phyloP scores from a whole-genome alignment of 1,284 basidiomycete genomes.

The Pterula multifida region DNA sequence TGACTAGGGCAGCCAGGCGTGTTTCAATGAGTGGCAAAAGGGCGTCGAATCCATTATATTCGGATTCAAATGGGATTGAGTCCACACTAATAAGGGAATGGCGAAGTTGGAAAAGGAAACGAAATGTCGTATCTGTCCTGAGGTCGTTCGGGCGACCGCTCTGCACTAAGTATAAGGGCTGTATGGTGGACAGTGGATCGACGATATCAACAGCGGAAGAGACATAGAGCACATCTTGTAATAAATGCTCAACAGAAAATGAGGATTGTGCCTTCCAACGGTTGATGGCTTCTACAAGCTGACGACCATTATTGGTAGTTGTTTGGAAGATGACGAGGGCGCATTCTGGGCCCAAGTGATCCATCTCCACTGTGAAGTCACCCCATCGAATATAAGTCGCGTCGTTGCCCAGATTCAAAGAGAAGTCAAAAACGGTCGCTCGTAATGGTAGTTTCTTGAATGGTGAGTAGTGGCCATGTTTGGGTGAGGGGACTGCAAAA shows the following conservation, averaged over 20 bases:
- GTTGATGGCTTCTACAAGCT: slow-evolving; percentile 14
- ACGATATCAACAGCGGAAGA: slow-evolving; percentile 39
- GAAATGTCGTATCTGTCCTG: slow-evolving; percentile 54
- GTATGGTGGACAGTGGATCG: slow-evolving; percentile 68
- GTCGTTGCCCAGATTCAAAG: slow-evolving; percentile 13
- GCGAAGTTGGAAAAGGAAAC: slow-evolving; percentile 63
- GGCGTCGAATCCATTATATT: slow-evolving; percentile 1
- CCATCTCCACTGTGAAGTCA: slow-evolving; percentile 21
- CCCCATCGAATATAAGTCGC: slow-evolving; percentile 18
- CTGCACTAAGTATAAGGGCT: slow-evolving; percentile 71
- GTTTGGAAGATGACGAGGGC: slow-evolving; percentile 23
- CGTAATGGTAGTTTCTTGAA: background rate
- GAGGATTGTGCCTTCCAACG: slow-evolving; percentile 19
- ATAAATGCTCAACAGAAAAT: slow-evolving; percentile 19
- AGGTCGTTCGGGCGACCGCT: slow-evolving; percentile 51
- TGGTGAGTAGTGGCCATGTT: background rate
- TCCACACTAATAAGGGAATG: slow-evolving; percentile 27
- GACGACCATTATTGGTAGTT: slow-evolving; percentile 16
- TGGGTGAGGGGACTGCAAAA: background rate
- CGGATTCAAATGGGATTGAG: background rate
- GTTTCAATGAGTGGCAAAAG: slow-evolving; percentile 22
- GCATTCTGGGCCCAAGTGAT: slow-evolving; percentile 34
- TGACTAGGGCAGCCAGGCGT: slow-evolving; percentile 22
- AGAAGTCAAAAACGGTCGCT: slow-evolving; percentile 10
- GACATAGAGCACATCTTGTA: slow-evolving; percentile 35